Evolutionary conservation across 2,329 filamentous ascomycete species (phyloP).

Genomic region (Venturia asperata): DNA sequence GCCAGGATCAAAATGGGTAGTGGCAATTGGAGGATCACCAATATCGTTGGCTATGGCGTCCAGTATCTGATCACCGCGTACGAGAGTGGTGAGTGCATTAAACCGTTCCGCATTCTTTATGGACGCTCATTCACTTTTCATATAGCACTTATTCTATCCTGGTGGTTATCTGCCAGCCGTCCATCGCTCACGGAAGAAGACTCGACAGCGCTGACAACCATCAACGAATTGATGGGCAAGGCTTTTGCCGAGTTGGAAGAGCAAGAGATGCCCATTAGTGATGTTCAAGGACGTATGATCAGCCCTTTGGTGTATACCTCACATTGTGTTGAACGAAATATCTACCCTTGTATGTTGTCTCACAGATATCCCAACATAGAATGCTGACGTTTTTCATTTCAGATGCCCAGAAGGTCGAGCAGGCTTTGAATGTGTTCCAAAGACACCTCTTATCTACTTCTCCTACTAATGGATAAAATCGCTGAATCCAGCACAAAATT

Average conservation of each 20-base stretch:
- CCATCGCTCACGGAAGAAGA: neutral
- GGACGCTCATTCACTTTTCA: neutral
- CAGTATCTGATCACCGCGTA: slow-evolving; percentile 5
- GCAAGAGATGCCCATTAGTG: neutral
- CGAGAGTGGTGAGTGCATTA: slow-evolving; percentile 2
- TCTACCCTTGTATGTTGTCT: neutral
- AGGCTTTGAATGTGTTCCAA: neutral
- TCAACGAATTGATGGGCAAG: slow-evolving; percentile 1
- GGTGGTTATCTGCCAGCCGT: slow-evolving; percentile 7
- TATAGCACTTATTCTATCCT: slow-evolving; percentile 4
- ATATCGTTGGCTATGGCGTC: slow-evolving; percentile 1
- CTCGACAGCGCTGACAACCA: neutral
- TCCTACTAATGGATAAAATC: neutral
- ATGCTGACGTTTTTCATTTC: neutral
- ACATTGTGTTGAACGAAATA: neutral
- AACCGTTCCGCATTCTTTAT: neutral
- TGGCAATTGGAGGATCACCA: neutral
- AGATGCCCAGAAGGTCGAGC: neutral
- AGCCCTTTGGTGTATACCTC: slow-evolving; percentile 9
- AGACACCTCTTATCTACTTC: neutral
- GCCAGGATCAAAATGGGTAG: neutral
- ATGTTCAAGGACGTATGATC: slow-evolving; percentile 5
- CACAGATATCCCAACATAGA: neutral
- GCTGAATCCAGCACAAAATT: too few species aligned
- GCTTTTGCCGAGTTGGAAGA: slow-evolving; percentile 7